Evolutionary conservation across 495 filamentous ascomycete genomes (phyloP).

Genomic region (Hypoxylon rickii): DNA sequence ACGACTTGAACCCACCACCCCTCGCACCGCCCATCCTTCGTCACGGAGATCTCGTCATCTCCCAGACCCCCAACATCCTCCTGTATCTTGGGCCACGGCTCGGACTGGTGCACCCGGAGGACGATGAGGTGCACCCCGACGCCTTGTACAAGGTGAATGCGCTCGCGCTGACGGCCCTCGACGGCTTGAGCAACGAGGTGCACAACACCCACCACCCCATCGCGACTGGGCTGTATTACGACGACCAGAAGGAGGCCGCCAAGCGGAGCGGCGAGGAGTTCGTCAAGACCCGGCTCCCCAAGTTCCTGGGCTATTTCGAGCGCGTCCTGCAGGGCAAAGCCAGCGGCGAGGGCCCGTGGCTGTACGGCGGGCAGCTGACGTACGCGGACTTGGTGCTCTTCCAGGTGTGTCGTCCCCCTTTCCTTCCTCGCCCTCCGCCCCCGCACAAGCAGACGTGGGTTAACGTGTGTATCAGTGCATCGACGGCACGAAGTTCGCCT

Average conservation of each 20-base stretch:
- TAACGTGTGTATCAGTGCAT: too few relatives aligned
- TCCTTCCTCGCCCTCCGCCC: too few relatives aligned
- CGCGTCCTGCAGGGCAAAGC: conserved; percentile 60
- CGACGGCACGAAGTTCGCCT: conserved; percentile 55
- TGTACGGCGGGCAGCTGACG: conserved; percentile 62
- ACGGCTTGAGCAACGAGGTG: conserved; percentile 64
- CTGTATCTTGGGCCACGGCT: conserved; percentile 61
- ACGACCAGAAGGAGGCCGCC: conserved; percentile 68
- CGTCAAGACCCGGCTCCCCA: conserved; percentile 62
- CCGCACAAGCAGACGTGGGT: too few relatives aligned
- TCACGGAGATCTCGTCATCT: conserved; percentile 61
- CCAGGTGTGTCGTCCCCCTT: conserved; percentile 49
- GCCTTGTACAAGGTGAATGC: conserved; percentile 57
- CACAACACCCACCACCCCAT: conserved; percentile 74
- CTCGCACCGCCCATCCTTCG: conserved; percentile 64
- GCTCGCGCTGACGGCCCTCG: conserved; percentile 67
- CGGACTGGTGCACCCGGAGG: conserved; percentile 49
- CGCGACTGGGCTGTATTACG: conserved; percentile 59
- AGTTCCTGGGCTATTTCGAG: conserved; percentile 69
- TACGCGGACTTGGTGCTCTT: conserved; percentile 73
- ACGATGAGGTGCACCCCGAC: conserved; percentile 48
- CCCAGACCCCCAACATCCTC: conserved; percentile 68
- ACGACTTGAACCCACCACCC: conserved; percentile 59
- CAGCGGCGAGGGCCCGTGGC: conserved; percentile 58
- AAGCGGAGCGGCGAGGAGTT: conserved; percentile 56